These are phyloP conservation scores for Sugiyamaella chiloensis DNA, from an alignment of 805 yeast species.

Conservation along the genomic window DNA sequence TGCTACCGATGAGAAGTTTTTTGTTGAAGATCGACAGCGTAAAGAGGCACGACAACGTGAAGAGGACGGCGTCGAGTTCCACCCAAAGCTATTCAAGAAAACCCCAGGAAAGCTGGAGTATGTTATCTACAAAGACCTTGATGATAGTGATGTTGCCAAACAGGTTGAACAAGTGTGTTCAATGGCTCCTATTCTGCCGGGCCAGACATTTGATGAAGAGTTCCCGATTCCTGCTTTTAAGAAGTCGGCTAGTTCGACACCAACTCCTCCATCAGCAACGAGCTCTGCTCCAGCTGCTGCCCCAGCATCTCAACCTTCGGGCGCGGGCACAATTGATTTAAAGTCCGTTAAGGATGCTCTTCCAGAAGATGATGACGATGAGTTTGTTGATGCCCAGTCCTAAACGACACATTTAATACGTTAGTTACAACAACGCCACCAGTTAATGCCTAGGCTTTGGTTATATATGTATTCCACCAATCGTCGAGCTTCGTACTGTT, in stretches of 20 bases:
- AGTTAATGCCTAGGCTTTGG: background rate
- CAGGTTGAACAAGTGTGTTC: conserved; percentile 57
- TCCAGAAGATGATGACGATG: conserved; percentile 24
- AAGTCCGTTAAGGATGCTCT: conserved; percentile 19
- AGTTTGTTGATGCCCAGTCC: conserved; percentile 28
- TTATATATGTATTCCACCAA: too few species aligned
- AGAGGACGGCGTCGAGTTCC: conserved; percentile 76
- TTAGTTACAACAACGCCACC: background rate
- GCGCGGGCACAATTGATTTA: conserved; percentile 17
- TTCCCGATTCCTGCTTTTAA: conserved; percentile 67
- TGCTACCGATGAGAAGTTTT: conserved; percentile 86
- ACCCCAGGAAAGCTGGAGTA: conserved; percentile 51
- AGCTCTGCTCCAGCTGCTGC: conserved; percentile 7
- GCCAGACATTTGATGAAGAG: conserved; percentile 62
- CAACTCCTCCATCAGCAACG: background rate
- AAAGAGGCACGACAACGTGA: conserved; percentile 63
- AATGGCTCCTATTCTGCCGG: conserved; percentile 78
- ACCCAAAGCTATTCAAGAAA: conserved; percentile 70
- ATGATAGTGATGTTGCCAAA: conserved; percentile 46
- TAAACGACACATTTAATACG: conserved; percentile 5
- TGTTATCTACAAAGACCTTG: conserved; percentile 61
- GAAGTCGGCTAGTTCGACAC: conserved; percentile 37
- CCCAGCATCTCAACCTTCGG: conserved; percentile 9
- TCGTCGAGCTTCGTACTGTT: background rate
- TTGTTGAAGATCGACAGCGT: conserved; percentile 87